Conservation (phyloP, 2,329 filamentous ascomycete species). For the Hymenoscyphus scutula region DNA sequence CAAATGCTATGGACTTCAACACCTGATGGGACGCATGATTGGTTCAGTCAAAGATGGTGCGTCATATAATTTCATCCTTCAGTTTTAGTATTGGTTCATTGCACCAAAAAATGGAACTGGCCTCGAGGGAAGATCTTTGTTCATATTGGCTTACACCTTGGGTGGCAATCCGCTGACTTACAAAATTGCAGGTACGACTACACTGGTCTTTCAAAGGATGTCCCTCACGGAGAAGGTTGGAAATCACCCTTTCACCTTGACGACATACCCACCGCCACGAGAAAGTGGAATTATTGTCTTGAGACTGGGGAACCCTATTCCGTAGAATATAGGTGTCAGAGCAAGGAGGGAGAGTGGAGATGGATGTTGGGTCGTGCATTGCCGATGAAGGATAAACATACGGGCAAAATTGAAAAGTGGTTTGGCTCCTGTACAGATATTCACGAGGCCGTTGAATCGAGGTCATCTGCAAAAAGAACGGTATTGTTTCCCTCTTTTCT, state of each 20-base stretch:
- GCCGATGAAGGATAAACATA: slow-evolving; percentile 63
- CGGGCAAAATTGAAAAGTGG: slow-evolving; percentile 72
- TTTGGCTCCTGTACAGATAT: slow-evolving; percentile 80
- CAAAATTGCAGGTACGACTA: slow-evolving; percentile 57
- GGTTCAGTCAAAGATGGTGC: slow-evolving; percentile 71
- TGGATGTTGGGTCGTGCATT: slow-evolving; percentile 77
- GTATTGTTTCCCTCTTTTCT: slow-evolving; percentile 26
- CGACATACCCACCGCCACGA: slow-evolving; percentile 56
- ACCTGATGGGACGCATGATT: slow-evolving; percentile 65
- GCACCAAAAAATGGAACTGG: too few species aligned
- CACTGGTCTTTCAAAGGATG: slow-evolving; percentile 62
- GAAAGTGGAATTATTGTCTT: slow-evolving; percentile 61
- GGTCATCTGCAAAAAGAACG: slow-evolving; percentile 62
- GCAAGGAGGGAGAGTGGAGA: slow-evolving; percentile 66
- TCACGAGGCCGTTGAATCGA: slow-evolving; percentile 69
- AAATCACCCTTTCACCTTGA: slow-evolving; percentile 66
- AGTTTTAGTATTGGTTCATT: neutral
- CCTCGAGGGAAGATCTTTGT: neutral
- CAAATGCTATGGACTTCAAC: slow-evolving; percentile 73
- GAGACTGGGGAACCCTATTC: slow-evolving; percentile 66
- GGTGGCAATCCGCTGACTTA: neutral
- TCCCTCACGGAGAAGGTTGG: slow-evolving; percentile 64
- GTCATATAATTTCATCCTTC: neutral
- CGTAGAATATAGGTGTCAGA: slow-evolving; percentile 68
- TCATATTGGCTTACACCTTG: neutral